Evolutionary conservation across 2,329 filamentous ascomycete species (phyloP).

Genomic region (Nannizzia gypsea): DNA sequence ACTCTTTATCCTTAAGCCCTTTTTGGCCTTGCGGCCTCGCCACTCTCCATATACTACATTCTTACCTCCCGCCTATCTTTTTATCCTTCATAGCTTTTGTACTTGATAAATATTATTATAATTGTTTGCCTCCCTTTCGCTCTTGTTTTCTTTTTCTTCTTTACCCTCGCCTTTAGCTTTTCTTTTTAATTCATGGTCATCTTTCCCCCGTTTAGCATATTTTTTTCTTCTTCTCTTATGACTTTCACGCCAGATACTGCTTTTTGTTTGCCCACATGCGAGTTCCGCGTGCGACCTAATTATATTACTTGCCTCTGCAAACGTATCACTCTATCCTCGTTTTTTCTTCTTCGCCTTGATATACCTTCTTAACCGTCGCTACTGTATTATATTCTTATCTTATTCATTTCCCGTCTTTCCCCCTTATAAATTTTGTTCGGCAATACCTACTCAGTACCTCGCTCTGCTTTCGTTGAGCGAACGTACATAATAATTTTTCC

Average conservation of each 20-base stretch:
- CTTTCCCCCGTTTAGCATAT: background rate
- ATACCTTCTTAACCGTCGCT: background rate
- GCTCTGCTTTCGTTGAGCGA: background rate
- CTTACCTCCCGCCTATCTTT: background rate
- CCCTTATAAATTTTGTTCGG: constrained; percentile 11
- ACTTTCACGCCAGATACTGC: background rate
- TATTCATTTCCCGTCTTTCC: constrained; percentile 9
- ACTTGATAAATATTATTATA: constrained; percentile 6
- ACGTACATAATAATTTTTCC: background rate
- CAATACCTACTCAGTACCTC: background rate
- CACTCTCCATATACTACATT: background rate
- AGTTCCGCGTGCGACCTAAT: background rate
- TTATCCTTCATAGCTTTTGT: background rate
- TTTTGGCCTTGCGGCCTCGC: background rate
- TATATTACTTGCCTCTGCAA: background rate
- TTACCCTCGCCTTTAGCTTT: background rate
- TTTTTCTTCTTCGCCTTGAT: background rate
- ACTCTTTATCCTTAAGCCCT: background rate
- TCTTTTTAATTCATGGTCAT: background rate
- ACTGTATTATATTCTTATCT: background rate
- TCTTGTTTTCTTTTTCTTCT: background rate
- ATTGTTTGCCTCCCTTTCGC: background rate
- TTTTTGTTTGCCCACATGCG: background rate
- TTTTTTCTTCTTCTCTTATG: constrained; percentile 1
- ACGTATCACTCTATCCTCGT: background rate